Evolutionary conservation across 2,329 filamentous ascomycete genomes (phyloP), one percentile per base, ranked within the genome.

Genomic region (Aspergillus fumigatiaffinis): DNA sequence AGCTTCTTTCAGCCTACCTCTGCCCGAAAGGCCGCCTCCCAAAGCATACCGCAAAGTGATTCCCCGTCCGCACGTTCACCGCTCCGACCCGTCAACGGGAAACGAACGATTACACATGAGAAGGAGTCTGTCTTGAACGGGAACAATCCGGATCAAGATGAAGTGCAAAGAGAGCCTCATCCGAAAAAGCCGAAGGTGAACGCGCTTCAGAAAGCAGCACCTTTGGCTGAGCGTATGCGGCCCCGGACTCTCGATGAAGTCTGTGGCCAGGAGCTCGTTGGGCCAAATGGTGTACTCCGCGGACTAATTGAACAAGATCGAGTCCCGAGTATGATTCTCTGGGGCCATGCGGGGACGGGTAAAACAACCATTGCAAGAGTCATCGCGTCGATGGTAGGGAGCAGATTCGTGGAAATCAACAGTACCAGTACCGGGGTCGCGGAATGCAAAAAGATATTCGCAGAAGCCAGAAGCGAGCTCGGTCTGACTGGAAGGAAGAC

Each of bases 291-390:
- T n/a, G 85, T 97, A 5, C 80, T 99, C 47, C 87, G 93, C 3
- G 87, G 88, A 29, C 82, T 97, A 58, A 95, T 99, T 63, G 90
- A 96, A 68, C 83, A 88, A 58, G 88, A 94, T 67, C 84, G 89
- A 4, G 86, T 97, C 32, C 93, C 94, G 0, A 96, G 91, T 14
- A 96, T 99, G 91, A 92, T 99, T 44, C 80, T 99, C 14, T 99
- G 94, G 77, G 79, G 79, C 14, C 71, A 73, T 32, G 70, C 79
- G 20, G 79, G 79, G 1, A 81, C 78, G 17, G 79, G 79, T 20
- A 81, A 81, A 64, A 81, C 79, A 21, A 81, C 94, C 0, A 97
- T 99, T 65, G 94, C 94, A 21, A 82, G 94, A 4, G 90, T 96
- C 51, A 91, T 99, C 58, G 91, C 94, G 3, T 85, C 87, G 17